phyloP scores from a whole-genome alignment of 2,329 filamentous ascomycete genomes.

The Parafenestella ontariensis region DNA sequence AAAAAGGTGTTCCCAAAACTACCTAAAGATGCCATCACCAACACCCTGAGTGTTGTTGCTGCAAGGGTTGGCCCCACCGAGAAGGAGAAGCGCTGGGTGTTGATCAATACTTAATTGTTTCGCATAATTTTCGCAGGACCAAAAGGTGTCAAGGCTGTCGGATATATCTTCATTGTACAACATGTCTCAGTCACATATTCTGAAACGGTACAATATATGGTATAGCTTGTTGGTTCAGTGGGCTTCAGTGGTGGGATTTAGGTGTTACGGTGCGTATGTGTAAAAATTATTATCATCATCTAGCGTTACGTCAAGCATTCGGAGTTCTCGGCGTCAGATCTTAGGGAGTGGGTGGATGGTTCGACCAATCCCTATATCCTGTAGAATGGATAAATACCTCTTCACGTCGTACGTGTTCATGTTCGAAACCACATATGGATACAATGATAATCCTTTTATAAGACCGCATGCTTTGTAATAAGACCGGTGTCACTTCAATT shows the following conservation, averaged over 20 bases:
- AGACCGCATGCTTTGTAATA: neutral
- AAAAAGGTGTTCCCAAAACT: slow-evolving; percentile 77
- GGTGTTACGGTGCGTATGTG: slow-evolving; percentile 2
- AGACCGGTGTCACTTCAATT: neutral
- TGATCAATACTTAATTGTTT: slow-evolving; percentile 30
- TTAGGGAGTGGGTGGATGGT: neutral
- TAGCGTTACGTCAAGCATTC: neutral
- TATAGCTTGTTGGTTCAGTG: neutral
- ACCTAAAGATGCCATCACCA: slow-evolving; percentile 73
- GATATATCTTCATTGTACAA: neutral
- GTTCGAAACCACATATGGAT: neutral
- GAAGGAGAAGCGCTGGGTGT: slow-evolving; percentile 69
- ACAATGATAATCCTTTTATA: neutral
- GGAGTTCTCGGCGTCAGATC: neutral
- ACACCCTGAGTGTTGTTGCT: slow-evolving; percentile 72
- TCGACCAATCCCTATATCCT: neutral
- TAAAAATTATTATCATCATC: neutral
- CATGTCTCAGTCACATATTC: neutral
- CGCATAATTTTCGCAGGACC: neutral
- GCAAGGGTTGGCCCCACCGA: slow-evolving; percentile 67
- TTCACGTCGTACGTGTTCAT: neutral
- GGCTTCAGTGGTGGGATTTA: neutral
- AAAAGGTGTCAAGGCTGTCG: neutral
- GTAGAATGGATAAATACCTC: neutral
- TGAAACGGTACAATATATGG: neutral